Evolutionary conservation across 345 rosid genomes (phyloP).

Genomic region (Trapa incisa): DNA sequence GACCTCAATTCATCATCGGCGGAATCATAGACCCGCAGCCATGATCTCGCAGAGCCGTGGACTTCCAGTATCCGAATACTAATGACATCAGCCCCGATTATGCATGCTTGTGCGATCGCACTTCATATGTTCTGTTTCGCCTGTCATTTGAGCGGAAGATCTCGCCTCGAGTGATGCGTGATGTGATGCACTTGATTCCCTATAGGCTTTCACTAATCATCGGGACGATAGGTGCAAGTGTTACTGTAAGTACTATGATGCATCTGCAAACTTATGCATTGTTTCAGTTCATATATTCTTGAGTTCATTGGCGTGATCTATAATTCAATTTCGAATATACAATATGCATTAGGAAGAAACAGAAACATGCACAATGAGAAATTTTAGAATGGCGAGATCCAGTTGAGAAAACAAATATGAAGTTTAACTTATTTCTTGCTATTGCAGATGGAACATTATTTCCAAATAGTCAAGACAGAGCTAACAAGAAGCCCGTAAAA

Average conservation of each 20-base stretch:
- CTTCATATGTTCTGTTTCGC: background rate
- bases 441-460: slow-evolving; percentile 94
- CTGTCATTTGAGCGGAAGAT: slow-evolving; percentile 75
- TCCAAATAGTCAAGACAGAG: slow-evolving; percentile 87
- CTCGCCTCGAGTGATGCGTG: slow-evolving; percentile 43
- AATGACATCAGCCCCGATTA: background rate
- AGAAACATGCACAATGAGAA: background rate
- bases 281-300: background rate
- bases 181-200: slow-evolving; percentile 59
- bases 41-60: slow-evolving; percentile 59
- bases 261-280: background rate
- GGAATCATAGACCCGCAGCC: slow-evolving; percentile 25
- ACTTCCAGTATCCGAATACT: slow-evolving; percentile 20
- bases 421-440: background rate
- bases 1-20: background rate
- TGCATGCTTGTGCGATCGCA: background rate
- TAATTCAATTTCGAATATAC: no score
- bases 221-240: slow-evolving; percentile 69
- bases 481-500: slow-evolving; percentile 30
- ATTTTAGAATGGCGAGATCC: background rate
- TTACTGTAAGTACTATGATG: slow-evolving; percentile 57
- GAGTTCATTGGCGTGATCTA: background rate
- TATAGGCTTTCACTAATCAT: slow-evolving; percentile 60
- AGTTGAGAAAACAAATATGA: background rate
- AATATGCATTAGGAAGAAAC: background rate